A percentile compares a stretch with the other conserved stretches of the same genome.
These are phyloP conservation scores for Discostella pseudostelligera DNA, from an alignment of 108 stramenopile species.

Conservation along the genomic window DNA sequence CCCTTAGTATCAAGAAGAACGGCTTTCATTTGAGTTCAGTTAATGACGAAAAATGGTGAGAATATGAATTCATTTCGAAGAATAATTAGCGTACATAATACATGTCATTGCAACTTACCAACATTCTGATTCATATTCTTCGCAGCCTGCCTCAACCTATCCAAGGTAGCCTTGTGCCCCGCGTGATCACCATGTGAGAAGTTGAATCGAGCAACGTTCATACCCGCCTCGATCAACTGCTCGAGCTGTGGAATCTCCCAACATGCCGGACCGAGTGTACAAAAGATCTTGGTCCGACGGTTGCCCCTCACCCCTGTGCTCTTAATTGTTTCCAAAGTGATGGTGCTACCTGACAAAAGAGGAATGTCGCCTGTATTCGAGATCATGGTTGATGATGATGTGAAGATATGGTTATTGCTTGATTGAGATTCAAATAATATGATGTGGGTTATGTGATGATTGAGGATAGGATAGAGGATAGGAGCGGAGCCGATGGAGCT, in stretches of 20 bases:
- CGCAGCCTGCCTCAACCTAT: conserved; percentile 66
- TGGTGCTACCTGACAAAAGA: conserved; percentile 52
- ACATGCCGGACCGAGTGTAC: conserved; percentile 78
- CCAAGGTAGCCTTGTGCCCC: conserved; percentile 60
- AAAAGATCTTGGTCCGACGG: conserved; percentile 72
- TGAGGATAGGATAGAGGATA: too few relatives aligned
- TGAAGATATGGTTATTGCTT: neutral
- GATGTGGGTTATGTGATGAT: neutral
- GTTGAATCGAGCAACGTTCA: conserved; percentile 87
- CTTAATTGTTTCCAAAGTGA: conserved; percentile 56
- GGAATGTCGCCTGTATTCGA: conserved; percentile 71
- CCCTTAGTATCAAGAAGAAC: conserved; percentile 89
- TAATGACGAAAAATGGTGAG: conserved; percentile 5
- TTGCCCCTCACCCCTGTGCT: conserved; percentile 30
- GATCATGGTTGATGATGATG: conserved; percentile 30
- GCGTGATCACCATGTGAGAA: conserved; percentile 90
- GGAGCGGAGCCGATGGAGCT: neutral
- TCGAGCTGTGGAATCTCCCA: conserved; percentile 73
- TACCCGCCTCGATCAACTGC: conserved; percentile 73
- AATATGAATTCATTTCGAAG: neutral
- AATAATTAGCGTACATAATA: neutral
- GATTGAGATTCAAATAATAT: neutral
- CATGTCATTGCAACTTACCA: conserved; percentile 28
- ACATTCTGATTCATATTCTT: conserved; percentile 59
- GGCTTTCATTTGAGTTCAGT: conserved; percentile 24